Conservation (phyloP, 129 eudicot species). For the Escallonia herrerae region DNA sequence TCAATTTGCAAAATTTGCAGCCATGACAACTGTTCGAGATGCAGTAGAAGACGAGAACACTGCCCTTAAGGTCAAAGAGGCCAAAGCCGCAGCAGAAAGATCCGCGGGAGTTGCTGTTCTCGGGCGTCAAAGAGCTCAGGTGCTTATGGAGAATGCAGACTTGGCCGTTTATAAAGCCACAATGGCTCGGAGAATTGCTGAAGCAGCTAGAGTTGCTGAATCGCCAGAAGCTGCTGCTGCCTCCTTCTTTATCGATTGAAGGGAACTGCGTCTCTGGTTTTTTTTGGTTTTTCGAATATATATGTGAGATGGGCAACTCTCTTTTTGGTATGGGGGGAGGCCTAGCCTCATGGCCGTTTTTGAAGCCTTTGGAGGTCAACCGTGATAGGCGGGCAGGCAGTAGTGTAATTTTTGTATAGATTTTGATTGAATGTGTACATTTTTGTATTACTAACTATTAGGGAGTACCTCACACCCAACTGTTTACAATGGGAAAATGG, state of each 20-base stretch:
- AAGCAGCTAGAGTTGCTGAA: slow-evolving; percentile 29
- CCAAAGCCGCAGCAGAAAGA: slow-evolving; percentile 54
- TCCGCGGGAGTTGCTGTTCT: slow-evolving; percentile 44
- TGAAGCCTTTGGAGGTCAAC: slow-evolving; percentile 30
- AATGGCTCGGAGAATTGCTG: slow-evolving; percentile 68
- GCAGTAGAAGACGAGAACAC: slow-evolving; percentile 27
- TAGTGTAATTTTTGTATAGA: slow-evolving; percentile 70
- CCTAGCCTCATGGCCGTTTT: slow-evolving; percentile 16
- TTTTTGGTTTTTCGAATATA: neutral
- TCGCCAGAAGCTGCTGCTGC: slow-evolving; percentile 12
- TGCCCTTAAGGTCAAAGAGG: slow-evolving; percentile 38
- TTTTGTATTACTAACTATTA: too few species aligned
- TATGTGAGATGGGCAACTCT: slow-evolving; percentile 15
- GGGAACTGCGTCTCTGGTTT: neutral
- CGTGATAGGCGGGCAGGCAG: slow-evolving; percentile 22
- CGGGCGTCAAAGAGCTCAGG: slow-evolving; percentile 70
- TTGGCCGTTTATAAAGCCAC: slow-evolving; percentile 60
- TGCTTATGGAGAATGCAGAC: slow-evolving; percentile 71
- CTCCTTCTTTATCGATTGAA: slow-evolving; percentile 17
- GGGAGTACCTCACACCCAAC: too few species aligned
- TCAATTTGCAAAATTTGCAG: slow-evolving; percentile 21
- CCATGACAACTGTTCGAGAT: slow-evolving; percentile 35
- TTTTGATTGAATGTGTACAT: neutral
- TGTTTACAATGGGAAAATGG: too few species aligned
- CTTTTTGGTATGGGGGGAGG: slow-evolving; percentile 1